Conservation (phyloP, 129 eudicot species). For the Artemisia argyi region DNA sequence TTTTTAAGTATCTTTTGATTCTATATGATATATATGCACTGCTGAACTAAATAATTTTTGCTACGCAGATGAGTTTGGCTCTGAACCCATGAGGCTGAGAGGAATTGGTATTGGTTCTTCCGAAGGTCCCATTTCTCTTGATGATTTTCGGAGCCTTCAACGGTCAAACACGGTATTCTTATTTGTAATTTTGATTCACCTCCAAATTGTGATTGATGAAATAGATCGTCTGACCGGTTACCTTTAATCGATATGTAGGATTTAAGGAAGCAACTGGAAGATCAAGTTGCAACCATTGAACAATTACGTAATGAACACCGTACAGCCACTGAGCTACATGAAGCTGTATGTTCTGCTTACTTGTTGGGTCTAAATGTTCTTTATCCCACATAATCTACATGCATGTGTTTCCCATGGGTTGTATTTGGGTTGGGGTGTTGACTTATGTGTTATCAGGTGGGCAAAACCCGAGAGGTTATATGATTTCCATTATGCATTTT, state of each 20-base stretch:
- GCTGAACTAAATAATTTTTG: constrained; percentile 1
- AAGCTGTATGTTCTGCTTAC: constrained; percentile 56
- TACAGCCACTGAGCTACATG: constrained; percentile 68
- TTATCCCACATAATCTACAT: constrained; percentile 4
- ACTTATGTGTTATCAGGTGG: too few species aligned
- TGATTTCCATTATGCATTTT: too few species aligned
- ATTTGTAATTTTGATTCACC: constrained; percentile 7
- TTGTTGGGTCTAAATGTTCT: constrained; percentile 5
- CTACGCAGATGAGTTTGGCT: constrained; percentile 54
- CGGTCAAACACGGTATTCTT: constrained; percentile 82
- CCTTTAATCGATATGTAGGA: constrained; percentile 48
- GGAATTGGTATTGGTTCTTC: constrained; percentile 95
- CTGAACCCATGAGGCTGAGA: constrained; percentile 68
- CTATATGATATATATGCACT: not conserved
- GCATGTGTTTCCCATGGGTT: constrained; percentile 18
- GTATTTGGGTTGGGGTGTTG: not conserved
- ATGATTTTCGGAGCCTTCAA: constrained; percentile 93
- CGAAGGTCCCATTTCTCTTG: constrained; percentile 96
- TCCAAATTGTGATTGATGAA: constrained; percentile 15
- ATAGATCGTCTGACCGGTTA: constrained; percentile 10
- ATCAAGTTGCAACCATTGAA: constrained; percentile 69
- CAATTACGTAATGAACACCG: constrained; percentile 69
- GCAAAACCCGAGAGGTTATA: too few species aligned
- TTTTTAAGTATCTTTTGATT: not conserved
- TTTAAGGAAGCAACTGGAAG: constrained; percentile 86